Percentiles rank a stretch among this genome's conserved stretches.
These are phyloP conservation scores for Podila epigama DNA, from an alignment of 192 early-diverging fungal species.

Conservation along the genomic window DNA sequence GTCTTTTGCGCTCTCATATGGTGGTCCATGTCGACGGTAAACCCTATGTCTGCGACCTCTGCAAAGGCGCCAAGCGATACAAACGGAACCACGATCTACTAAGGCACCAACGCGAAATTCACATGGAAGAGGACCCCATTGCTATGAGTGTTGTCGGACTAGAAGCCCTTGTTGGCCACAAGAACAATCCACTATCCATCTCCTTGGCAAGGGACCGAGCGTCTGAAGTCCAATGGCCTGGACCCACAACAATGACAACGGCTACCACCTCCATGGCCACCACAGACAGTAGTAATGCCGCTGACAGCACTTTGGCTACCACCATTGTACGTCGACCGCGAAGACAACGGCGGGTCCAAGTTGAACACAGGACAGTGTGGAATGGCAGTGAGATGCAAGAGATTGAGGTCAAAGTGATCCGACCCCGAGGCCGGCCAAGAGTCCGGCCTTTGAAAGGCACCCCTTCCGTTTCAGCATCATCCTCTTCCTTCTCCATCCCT, in stretches of 20 bases:
- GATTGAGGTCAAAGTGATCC: not conserved
- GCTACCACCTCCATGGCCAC: no score
- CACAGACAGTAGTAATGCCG: no score
- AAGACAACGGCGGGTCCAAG: not conserved
- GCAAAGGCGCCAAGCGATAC: slow-evolving; percentile 28
- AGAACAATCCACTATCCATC: no score
- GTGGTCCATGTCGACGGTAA: slow-evolving; percentile 32
- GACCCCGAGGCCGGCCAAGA: not conserved
- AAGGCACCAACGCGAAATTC: slow-evolving; percentile 32
- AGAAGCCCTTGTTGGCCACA: no score
- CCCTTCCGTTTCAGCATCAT: not conserved
- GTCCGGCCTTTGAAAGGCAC: not conserved
- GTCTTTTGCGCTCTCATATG: slow-evolving; percentile 34
- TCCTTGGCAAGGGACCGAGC: no score
- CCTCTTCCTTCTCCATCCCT: not conserved
- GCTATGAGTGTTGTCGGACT: no score
- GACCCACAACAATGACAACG: no score
- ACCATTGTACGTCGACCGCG: not conserved
- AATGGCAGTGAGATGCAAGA: not conserved
- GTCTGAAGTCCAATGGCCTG: no score
- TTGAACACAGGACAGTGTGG: not conserved
- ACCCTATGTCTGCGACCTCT: slow-evolving; percentile 32
- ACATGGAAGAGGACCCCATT: slow-evolving; percentile 17
- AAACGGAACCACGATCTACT: slow-evolving; percentile 48
- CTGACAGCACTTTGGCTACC: no score